phyloP scores from a whole-genome alignment of 495 filamentous ascomycete species.

The Cairneyella variabilis region DNA sequence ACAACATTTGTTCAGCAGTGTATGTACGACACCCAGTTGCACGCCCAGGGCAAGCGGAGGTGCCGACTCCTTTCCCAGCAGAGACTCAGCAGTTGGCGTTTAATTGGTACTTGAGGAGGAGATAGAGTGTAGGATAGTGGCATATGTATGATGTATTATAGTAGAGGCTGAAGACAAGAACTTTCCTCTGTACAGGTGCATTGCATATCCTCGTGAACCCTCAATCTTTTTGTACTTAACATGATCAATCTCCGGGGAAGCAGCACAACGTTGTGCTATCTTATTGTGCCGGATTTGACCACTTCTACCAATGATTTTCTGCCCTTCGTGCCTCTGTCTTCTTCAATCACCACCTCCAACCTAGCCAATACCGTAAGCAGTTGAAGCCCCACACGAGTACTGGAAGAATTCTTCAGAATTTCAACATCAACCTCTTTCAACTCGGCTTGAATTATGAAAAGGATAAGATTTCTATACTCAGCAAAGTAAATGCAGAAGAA shows the following conservation, averaged over 20 bases:
- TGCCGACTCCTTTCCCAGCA: slow-evolving; percentile 76
- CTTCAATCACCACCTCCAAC: too few species aligned
- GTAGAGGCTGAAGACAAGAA: slow-evolving; percentile 9
- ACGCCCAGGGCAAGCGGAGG: slow-evolving; percentile 80
- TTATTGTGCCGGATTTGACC: too few species aligned
- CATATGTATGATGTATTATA: slow-evolving; percentile 24
- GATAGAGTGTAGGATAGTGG: slow-evolving; percentile 17
- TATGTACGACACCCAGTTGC: slow-evolving; percentile 95
- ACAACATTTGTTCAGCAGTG: slow-evolving; percentile 90
- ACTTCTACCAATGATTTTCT: too few species aligned
- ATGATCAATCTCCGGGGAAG: not conserved
- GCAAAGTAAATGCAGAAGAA: too few species aligned
- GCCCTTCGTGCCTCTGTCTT: too few species aligned
- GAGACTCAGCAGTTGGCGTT: slow-evolving; percentile 70
- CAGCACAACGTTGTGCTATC: too few species aligned
- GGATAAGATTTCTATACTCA: too few species aligned
- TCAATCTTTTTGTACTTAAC: not conserved
- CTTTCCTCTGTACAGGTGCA: not conserved
- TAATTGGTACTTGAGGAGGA: slow-evolving; percentile 86
- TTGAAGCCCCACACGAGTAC: too few species aligned
- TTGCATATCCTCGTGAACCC: not conserved
- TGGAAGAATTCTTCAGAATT: too few species aligned
- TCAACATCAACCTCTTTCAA: too few species aligned
- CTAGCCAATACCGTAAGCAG: too few species aligned
- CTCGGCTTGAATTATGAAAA: too few species aligned